Conservation (phyloP, 1,284 basidiomycete species). For the Sporisorium iseilematis-ciliati region DNA sequence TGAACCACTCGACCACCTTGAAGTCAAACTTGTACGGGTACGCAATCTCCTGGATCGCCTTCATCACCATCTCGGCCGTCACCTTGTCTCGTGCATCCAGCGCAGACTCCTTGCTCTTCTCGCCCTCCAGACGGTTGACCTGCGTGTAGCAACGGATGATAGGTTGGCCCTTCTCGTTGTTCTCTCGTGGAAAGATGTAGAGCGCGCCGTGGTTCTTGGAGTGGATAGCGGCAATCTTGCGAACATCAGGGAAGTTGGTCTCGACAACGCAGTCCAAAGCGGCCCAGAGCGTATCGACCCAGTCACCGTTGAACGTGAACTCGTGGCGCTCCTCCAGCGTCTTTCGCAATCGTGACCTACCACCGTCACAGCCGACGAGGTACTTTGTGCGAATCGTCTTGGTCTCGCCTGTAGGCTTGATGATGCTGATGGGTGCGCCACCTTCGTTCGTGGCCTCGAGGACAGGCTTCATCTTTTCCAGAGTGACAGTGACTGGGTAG, state of each 20-base stretch:
- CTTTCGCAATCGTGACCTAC: constrained; percentile 66
- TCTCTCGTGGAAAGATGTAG: constrained; percentile 70
- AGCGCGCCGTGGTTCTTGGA: constrained; percentile 65
- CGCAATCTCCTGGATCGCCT: constrained; percentile 70
- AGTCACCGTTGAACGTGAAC: constrained; percentile 61
- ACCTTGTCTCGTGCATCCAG: constrained; percentile 65
- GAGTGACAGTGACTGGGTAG: constrained; percentile 60
- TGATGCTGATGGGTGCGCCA: constrained; percentile 57
- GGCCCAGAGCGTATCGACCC: constrained; percentile 67
- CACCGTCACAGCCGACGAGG: constrained; percentile 71
- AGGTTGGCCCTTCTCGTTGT: constrained; percentile 67
- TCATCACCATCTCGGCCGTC: constrained; percentile 69
- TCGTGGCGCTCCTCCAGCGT: constrained; percentile 63
- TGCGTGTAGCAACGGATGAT: constrained; percentile 70
- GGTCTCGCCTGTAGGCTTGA: constrained; percentile 62
- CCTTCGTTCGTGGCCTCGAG: constrained; percentile 53
- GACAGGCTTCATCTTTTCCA: constrained; percentile 65
- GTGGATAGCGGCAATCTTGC: constrained; percentile 68
- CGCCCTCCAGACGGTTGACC: constrained; percentile 64
- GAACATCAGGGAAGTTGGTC: constrained; percentile 65
- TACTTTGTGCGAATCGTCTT: constrained; percentile 70
- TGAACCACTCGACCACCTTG: constrained; percentile 70
- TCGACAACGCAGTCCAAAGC: constrained; percentile 67
- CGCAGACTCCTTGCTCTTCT: constrained; percentile 60
- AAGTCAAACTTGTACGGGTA: constrained; percentile 70